These are phyloP conservation scores for Phanerochaete carnosa DNA, from an alignment of 768 basidiomycete species.

Conservation along the genomic window DNA sequence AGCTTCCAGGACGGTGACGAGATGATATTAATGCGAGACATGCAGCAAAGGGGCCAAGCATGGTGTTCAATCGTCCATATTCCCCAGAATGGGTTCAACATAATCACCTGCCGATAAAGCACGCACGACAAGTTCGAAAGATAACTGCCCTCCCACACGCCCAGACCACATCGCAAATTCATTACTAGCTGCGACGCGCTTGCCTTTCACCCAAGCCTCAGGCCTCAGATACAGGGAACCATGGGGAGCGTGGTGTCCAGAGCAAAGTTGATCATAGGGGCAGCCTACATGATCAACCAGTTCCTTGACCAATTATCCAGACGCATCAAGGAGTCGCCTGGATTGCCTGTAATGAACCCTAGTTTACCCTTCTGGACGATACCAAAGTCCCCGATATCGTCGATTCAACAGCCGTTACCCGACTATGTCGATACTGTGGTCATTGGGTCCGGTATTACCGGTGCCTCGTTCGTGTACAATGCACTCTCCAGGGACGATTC, in stretches of 20 bases:
- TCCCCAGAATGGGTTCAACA: too few species aligned
- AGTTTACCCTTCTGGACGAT: constrained; percentile 63
- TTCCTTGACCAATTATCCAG: constrained; percentile 26
- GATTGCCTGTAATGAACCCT: constrained; percentile 53
- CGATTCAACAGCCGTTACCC: constrained; percentile 31
- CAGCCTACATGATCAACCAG: constrained; percentile 13
- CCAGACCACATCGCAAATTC: too few species aligned
- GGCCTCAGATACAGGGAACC: neutral
- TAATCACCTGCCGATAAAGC: too few species aligned
- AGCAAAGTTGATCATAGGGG: constrained; percentile 19
- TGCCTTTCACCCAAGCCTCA: too few species aligned
- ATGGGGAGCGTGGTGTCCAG: constrained; percentile 23
- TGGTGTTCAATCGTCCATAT: too few species aligned
- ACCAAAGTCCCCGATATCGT: constrained; percentile 47
- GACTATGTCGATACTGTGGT: constrained; percentile 63
- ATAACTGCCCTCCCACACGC: too few species aligned
- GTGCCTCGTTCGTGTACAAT: constrained; percentile 55
- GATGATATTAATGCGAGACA: too few species aligned
- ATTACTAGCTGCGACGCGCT: too few species aligned
- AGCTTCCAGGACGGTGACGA: too few species aligned
- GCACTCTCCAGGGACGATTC: constrained; percentile 37
- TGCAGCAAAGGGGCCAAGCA: too few species aligned
- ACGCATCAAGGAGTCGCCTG: constrained; percentile 41
- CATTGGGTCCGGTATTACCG: constrained; percentile 78
- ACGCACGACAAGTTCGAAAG: too few species aligned